Evolutionary conservation across 768 basidiomycete species (phyloP), one percentile per base, ranked within the genome.

Genomic region (Kwoniella newhampshirensis): DNA sequence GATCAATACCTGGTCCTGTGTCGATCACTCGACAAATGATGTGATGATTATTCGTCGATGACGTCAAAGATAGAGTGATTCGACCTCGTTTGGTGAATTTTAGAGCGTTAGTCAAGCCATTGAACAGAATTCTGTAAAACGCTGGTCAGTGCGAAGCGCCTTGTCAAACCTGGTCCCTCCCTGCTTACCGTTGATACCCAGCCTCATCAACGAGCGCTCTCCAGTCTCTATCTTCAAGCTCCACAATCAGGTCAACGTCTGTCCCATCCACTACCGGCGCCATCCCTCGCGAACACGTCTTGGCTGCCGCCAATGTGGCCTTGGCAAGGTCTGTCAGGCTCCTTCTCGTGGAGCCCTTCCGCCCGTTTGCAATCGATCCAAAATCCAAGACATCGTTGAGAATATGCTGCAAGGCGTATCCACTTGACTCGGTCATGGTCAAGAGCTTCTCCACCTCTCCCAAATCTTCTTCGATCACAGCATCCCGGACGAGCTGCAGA

Each of bases 341-440:
- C 0, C 2, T 25, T 6, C 45, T 51, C 11, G 43, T 20, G 7
- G 32, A 6, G 39, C 26, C 35, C 12, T n/a, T 36, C 25, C 25
- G 42, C 26, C 23, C 26, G 8, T 42, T 43, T 13, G 44, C 43
- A 20, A 26, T 27, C 13, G 35, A 44, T 9, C 63, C 66, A 47
- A 62, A 68, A 44, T 71, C 70, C 9, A 71, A 40, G 0, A 71
- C 62, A 23, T 67, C 63, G 49, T 68, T 64, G 18, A 68, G 49
- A n/a, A 71, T 71, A 13, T 57, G 27, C 18, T 63, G 42, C 6
- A 71, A 45, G 5, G 69, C 40, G 7, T 63, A 25, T 2, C 60
- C 66, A 39, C 66, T 66, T 0, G 61, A 48, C 25, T 68, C 60
- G 12, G 58, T 57, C 27, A 66, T 25, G n/a, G 50, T 25, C 2